Evolutionary conservation across 106 monocot species (phyloP).

Genomic region (Chionographis japonica): DNA sequence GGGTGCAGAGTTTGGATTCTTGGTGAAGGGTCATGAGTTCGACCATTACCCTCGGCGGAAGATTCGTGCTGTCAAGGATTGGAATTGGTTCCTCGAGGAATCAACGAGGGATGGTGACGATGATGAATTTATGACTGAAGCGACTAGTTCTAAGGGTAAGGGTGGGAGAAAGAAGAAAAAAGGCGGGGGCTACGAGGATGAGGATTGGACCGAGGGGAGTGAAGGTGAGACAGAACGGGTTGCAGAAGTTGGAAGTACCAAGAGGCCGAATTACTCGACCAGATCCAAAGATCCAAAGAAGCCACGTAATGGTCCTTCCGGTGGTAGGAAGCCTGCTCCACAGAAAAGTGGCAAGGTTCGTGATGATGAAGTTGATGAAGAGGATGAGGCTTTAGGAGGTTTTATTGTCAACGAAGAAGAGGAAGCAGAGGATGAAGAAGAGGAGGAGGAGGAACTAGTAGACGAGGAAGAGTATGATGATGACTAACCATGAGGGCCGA

Average conservation of each 20-base stretch:
- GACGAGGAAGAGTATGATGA: slow-evolving; percentile 16
- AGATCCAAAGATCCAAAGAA: slow-evolving; percentile 16
- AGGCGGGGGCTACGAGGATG: slow-evolving; percentile 17
- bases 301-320: background rate
- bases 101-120: slow-evolving; percentile 22
- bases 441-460: slow-evolving; percentile 13
- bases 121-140: slow-evolving; percentile 18
- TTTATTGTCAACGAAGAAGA: slow-evolving; percentile 17
- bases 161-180: slow-evolving; percentile 14
- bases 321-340: background rate
- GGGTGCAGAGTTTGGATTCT: slow-evolving; percentile 60
- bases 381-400: slow-evolving; percentile 27
- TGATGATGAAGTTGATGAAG: background rate
- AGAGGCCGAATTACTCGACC: slow-evolving; percentile 9
- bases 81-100: slow-evolving; percentile 61
- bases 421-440: slow-evolving; percentile 7
- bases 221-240: slow-evolving; percentile 3
- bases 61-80: slow-evolving; percentile 33
- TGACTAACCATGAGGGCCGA: background rate
- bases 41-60: slow-evolving; percentile 35
- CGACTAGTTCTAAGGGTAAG: slow-evolving; percentile 12
- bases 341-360: background rate
- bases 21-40: slow-evolving; percentile 58
- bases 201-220: slow-evolving; percentile 25
- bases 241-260: background rate